Evolutionary conservation across 129 eudicot genomes (phyloP).

Genomic region (Silybum marianum): DNA sequence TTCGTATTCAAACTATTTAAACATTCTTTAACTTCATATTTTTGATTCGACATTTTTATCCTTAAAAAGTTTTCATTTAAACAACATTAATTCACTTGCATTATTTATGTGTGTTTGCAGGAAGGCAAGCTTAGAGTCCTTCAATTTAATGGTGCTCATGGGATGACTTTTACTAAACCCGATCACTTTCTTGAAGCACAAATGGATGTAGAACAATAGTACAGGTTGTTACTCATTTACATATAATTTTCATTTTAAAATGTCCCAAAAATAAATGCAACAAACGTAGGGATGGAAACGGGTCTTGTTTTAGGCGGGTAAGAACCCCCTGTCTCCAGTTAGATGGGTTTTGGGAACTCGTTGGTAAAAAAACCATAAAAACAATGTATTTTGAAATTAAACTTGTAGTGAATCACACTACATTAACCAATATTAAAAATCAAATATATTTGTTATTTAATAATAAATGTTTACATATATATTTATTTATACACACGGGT

Average conservation of each 20-base stretch:
- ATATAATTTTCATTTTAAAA: not conserved
- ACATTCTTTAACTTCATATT: not conserved
- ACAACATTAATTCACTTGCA: constrained; percentile 10
- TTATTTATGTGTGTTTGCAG: constrained; percentile 31
- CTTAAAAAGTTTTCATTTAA: not conserved
- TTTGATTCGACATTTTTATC: not conserved
- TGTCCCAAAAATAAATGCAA: not conserved
- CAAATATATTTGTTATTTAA: too few species aligned
- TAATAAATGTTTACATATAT: too few species aligned
- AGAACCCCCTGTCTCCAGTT: too few species aligned
- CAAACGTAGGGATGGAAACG: too few species aligned
- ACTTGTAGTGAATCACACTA: too few species aligned
- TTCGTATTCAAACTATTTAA: constrained; percentile 5
- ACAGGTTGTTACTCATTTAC: constrained; percentile 26
- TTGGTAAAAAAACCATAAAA: too few species aligned
- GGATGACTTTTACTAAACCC: constrained; percentile 24
- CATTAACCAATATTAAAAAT: too few species aligned
- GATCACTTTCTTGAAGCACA: constrained; percentile 43
- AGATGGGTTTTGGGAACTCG: too few species aligned
- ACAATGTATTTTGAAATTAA: too few species aligned
- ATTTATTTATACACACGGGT: too few species aligned
- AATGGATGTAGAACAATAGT: constrained; percentile 54
- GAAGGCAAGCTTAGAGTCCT: constrained; percentile 79
- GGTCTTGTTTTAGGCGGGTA: too few species aligned
- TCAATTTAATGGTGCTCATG: constrained; percentile 45